phyloP scores from a whole-genome alignment of 768 basidiomycete genomes.

The Cystofilobasidium capitatum region DNA sequence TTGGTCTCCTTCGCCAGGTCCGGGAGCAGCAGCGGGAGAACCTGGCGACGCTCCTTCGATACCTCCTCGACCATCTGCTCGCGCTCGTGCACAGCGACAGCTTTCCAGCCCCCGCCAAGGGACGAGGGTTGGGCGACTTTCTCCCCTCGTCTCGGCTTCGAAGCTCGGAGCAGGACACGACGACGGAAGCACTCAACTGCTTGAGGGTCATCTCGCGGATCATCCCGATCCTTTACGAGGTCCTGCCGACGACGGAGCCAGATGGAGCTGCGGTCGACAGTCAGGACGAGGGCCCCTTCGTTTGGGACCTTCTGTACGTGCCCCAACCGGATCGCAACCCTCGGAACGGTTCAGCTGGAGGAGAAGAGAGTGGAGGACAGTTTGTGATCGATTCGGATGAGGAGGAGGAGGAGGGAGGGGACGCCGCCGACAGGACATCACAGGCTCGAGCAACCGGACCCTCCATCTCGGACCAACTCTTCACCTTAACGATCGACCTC shows the following conservation, averaged over 20 bases:
- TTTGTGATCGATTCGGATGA: slow-evolving; percentile 88
- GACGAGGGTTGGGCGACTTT: slow-evolving; percentile 1
- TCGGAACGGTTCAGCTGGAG: neutral
- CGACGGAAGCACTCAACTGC: slow-evolving; percentile 75
- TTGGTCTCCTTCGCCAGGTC: slow-evolving; percentile 49
- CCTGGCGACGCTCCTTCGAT: slow-evolving; percentile 66
- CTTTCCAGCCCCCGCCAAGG: slow-evolving; percentile 30
- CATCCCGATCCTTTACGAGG: slow-evolving; percentile 69
- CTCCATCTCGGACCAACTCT: slow-evolving; percentile 67
- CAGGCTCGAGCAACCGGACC: slow-evolving; percentile 46
- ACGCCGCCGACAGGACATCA: too few relatives aligned
- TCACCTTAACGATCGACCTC: slow-evolving; percentile 70
- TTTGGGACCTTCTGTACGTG: slow-evolving; percentile 54
- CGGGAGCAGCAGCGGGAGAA: slow-evolving; percentile 76
- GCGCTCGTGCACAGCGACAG: slow-evolving; percentile 34
- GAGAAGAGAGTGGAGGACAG: slow-evolving; percentile 43
- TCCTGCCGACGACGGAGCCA: neutral
- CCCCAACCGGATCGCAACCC: neutral
- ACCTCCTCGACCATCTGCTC: slow-evolving; percentile 46
- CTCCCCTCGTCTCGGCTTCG: neutral
- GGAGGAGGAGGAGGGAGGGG: neutral
- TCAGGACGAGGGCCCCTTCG: slow-evolving; percentile 44
- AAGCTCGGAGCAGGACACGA: slow-evolving; percentile 47
- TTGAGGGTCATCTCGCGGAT: slow-evolving; percentile 80
- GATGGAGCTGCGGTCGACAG: slow-evolving; percentile 30